These are phyloP conservation scores for Diaporthe capsici DNA, from an alignment of 2,329 filamentous ascomycete species.

Conservation along the genomic window DNA sequence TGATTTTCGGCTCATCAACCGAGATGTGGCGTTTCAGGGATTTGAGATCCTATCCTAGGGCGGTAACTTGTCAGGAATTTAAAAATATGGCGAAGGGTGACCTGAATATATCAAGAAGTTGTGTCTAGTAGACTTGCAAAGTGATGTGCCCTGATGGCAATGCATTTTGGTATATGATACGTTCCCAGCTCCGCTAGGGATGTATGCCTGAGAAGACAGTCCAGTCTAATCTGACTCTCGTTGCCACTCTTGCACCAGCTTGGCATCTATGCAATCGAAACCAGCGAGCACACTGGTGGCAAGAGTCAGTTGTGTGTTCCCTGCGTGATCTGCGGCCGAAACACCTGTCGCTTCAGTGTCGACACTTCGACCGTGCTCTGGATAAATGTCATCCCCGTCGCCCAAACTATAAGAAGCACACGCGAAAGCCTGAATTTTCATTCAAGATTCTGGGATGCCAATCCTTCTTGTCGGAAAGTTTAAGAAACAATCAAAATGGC, in stretches of 20 bases:
- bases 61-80: too few relatives aligned
- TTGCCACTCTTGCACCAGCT: background rate
- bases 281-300: background rate
- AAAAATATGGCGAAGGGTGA: too few relatives aligned
- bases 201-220: background rate
- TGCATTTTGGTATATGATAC: too few relatives aligned
- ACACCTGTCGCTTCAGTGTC: constrained; percentile 6
- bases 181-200: too few relatives aligned
- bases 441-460: background rate
- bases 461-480: background rate
- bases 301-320: background rate
- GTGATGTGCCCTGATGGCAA: too few relatives aligned
- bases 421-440: background rate
- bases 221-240: background rate
- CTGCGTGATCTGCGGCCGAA: constrained; percentile 9
- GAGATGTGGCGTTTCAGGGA: background rate
- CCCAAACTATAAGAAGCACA: background rate
- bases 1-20: background rate
- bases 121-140: too few relatives aligned
- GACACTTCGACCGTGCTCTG: background rate
- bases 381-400: background rate
- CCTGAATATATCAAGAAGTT: too few relatives aligned
- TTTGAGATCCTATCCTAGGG: too few relatives aligned
- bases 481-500: background rate
- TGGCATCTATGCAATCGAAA: background rate